Base-by-base conservation (phyloP, 495 filamentous ascomycete genomes). In the Podospora didyma region DNA sequence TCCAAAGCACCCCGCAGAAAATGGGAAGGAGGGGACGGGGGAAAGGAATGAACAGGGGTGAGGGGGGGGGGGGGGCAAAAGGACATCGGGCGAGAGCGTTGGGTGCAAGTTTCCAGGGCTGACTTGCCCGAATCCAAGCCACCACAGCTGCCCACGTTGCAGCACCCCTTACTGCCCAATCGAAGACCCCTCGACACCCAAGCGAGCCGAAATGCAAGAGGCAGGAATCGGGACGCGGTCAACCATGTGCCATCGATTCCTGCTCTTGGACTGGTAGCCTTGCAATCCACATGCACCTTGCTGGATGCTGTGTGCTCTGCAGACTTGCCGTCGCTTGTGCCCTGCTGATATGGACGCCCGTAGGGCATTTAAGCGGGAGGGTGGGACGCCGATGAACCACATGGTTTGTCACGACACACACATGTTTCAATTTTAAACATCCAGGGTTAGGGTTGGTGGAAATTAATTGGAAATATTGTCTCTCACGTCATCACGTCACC, bases 141-240 rank as follows among this genome's bases (percentile, higher is more conserved):
- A 42, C 39, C 39, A 42, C 39, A 42, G 39, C 45, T 24, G 44
- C 12, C 31, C 53, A 52, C 12, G 19, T 31, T 46, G 49, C 28
- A 39, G 16, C 17, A n/a, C n/a, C 22, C 19, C 9, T 62, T 62
- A 53, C 56, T 59, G 60, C 60, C 60, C 60, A 62, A 62, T 62
- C 50, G 20, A n/a, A 31, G 14, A 17, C n/a, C 19, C 41, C 41
- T 62, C 53, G 56, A 45, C 47, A 55, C 56, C 56, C 41, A 53
- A 54, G 37, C 35, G 20, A 7, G 22, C 35, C 19, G n/a, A 37
- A 20, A 56, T 22, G 22, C 47, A 37, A 6, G 21, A 52, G 7
- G 49, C 16, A 35, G 49, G 21, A 17, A 16, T 34, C 28, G 39
- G 39, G 14, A 16, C 12, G n/a, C n/a, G 39, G 12, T 14, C 1